Evolutionary conservation across 805 yeast species (phyloP), one percentile per base, ranked within the genome.

Genomic region (Kregervanrija pseudodelftensis): DNA sequence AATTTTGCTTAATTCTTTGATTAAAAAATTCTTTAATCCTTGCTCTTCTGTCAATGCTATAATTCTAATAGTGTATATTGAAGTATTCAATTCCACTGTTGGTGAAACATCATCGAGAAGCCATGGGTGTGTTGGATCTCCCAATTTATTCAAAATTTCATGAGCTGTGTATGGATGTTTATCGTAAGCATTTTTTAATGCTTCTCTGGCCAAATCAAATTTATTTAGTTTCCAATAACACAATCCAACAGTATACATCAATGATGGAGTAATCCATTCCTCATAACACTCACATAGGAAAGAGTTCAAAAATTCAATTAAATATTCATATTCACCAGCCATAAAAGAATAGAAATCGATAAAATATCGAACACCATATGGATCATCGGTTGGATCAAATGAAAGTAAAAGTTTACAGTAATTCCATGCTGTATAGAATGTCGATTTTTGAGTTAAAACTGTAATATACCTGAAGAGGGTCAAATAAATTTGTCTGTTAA

Each of bases 311-410:
- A 86, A 63, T 14, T 77, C 74, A 11, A 80, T 68, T 52, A 88
- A 58, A 60, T 77, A 87, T 46, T 76, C 68, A 56, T 73, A 78
- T 49, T 86, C 86, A 31, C 73, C 80, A 33, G 85, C 69, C 63
- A 78, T 66, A 3, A 85, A 65, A 3, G 91, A 81, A 57, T 85
- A 88, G 56, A 76, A 80, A 59, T 89, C 96, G 52, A 89, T 79
- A 60, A 87, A 85, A 56, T 82, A 82, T 50, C 95, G 72, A 11
- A 83, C 88, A 16, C 95, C 95, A 42, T 82, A 67, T 1, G 95
- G 95, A 66, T 89, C 96, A 45, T 82, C 85, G 2, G 79, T 72
- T 1, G 95, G 95, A 35, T 61, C 63, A 30, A 89, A 65, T 2
- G 89, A 76, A 49, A 85, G 67, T 40, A 88, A 66, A 5, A 82